Conservation (phyloP, 306 rosid genomes). For the Quercus gilva region DNA sequence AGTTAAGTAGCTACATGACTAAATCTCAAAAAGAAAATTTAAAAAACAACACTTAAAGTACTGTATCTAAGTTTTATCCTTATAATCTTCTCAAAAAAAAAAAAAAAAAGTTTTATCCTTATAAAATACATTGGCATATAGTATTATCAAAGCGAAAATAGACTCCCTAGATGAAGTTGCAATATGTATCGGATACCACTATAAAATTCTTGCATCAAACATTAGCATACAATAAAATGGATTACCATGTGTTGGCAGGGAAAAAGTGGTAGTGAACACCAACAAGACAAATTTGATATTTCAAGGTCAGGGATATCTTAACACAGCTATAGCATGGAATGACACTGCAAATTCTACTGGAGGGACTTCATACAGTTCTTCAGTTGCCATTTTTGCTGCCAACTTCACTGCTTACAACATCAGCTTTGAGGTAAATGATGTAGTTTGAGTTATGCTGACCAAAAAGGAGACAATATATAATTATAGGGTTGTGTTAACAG, state of each 20-base stretch:
- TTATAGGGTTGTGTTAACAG: too few relatives aligned
- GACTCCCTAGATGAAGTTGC: neutral
- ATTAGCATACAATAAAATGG: neutral
- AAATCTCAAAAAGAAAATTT: too few relatives aligned
- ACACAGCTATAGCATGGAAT: constrained; percentile 74
- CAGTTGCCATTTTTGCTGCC: constrained; percentile 54
- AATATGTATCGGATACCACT: neutral
- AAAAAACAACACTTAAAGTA: accelerated
- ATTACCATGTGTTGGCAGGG: constrained; percentile 35
- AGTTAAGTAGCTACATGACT: too few relatives aligned
- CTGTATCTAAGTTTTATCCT: too few relatives aligned
- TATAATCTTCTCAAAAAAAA: too few relatives aligned
- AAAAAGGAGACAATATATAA: too few relatives aligned
- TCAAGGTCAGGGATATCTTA: constrained; percentile 68
- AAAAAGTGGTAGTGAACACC: constrained; percentile 58
- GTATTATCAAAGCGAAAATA: neutral
- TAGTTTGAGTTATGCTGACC: too few relatives aligned
- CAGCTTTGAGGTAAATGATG: constrained; percentile 59
- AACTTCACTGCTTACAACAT: constrained; percentile 73
- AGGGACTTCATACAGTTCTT: constrained; percentile 61
- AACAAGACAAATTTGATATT: constrained; percentile 71
- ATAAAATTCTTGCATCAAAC: too few relatives aligned
- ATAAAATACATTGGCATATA: too few relatives aligned
- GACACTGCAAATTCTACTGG: constrained; percentile 81
- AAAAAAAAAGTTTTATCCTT: too few relatives aligned